Evolutionary conservation across 129 eudicot species (phyloP), one percentile per base, ranked within the genome.

Genomic region (Sambucus nigra): DNA sequence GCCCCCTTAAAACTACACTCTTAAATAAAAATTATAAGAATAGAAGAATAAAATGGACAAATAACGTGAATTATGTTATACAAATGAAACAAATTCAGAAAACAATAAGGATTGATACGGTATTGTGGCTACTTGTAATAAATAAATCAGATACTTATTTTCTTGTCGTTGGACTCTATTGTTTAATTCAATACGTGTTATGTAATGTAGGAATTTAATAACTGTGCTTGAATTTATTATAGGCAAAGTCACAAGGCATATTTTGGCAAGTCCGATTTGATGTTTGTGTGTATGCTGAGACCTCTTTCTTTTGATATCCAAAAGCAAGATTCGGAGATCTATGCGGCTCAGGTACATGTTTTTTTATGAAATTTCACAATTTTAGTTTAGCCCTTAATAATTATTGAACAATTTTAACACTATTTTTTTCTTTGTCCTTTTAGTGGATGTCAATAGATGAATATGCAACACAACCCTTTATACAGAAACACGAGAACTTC

Each of bases 391-490:
- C 7, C 25, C 25, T 19, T 40, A 1, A 40, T n/a, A n/a, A 20
- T 47, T 47, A 0, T 12, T 47, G 25, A 47, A 47, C 25, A 15
- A 47, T 47, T 21, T 18, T 47, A 19, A 47, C 23, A 47, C 20
- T 2, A 12, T 47, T 47, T 8, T 14, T 20, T 44, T 59, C 15
- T 15, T 38, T 21, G 22, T 22, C 24, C 32, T 57, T 74, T 21
- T 63, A 78, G 85, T 78, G 85, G 85, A 78, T 78, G 77, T 42
- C 80, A 5, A 29, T 74, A 14, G 85, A 74, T 23, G 80, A 78
- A 62, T 78, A 73, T 38, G 77, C 77, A 21, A 70, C 61, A 12
- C 80, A 73, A 32, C 74, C 85, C 24, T 68, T 60, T 57, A 46
- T 69, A 38, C 66, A 60, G 60, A 48, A 69, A 45, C 72, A 61